These are phyloP conservation scores for Trichoderma virens DNA, from an alignment of 495 filamentous ascomycete genomes.

Conservation along the genomic window DNA sequence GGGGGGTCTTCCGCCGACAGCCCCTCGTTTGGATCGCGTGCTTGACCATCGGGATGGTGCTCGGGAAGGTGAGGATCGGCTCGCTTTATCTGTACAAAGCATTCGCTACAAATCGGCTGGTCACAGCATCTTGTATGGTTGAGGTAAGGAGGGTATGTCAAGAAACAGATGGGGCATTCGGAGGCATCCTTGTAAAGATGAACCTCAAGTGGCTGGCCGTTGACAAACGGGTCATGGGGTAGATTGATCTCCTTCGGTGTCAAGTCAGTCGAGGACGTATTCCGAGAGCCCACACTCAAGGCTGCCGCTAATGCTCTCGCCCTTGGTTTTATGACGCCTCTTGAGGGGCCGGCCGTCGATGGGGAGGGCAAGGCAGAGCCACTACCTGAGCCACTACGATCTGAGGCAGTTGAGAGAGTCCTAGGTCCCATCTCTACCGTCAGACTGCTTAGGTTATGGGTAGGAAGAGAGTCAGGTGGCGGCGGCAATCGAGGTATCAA, in stretches of 20 bases:
- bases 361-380: constrained; percentile 50
- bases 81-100: constrained; percentile 97
- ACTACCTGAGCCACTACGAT: constrained; percentile 43
- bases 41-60: constrained; percentile 56
- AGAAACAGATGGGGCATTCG: constrained; percentile 94
- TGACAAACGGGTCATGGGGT: constrained; percentile 77
- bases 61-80: constrained; percentile 94
- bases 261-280: constrained; percentile 60
- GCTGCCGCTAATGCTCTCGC: constrained; percentile 80
- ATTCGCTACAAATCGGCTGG: constrained; percentile 96
- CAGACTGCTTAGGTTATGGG: constrained; percentile 50
- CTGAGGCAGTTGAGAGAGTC: constrained; percentile 69
- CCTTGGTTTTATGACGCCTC: constrained; percentile 30
- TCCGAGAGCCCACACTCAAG: constrained; percentile 60
- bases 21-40: constrained; percentile 29
- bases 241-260: constrained; percentile 68
- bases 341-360: constrained; percentile 33
- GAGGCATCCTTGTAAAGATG: constrained; percentile 83
- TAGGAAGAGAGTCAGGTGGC: constrained; percentile 28
- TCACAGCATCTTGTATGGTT: constrained; percentile 95
- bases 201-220: constrained; percentile 85
- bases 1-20: constrained; percentile 43
- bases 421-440: constrained; percentile 70
- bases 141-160: constrained; percentile 93
- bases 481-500: constrained; percentile 40